Evolutionary conservation across 371 early-diverging fungal species (phyloP).

Genomic region (Rhizomucor pusillus): DNA sequence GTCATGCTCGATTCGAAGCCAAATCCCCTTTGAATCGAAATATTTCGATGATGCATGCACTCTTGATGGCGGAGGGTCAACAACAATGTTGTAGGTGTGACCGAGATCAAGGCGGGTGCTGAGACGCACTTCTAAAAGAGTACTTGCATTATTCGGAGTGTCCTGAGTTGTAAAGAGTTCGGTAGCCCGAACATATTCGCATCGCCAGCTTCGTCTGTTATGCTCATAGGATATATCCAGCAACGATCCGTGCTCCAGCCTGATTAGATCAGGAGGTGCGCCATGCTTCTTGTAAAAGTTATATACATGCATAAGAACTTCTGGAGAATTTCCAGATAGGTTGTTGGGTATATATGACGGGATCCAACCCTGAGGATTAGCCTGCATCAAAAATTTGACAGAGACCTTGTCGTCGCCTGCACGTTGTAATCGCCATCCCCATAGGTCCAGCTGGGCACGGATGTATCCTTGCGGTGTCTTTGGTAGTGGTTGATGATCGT

Average conservation of each 20-base stretch:
- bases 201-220: constrained; percentile 46
- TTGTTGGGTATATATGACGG: constrained; percentile 42
- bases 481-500: constrained; percentile 39
- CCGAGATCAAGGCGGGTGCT: constrained; percentile 42
- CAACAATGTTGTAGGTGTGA: constrained; percentile 40
- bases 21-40: constrained; percentile 47
- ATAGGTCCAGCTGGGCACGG: constrained; percentile 48
- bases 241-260: constrained; percentile 38
- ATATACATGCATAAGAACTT: constrained; percentile 35
- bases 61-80: constrained; percentile 59
- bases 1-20: constrained; percentile 51
- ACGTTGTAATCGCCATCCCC: constrained; percentile 49
- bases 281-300: constrained; percentile 45
- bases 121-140: constrained; percentile 43
- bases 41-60: constrained; percentile 31
- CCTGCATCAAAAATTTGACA: constrained; percentile 40
- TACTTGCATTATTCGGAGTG: constrained; percentile 3
- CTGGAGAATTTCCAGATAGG: constrained; percentile 35
- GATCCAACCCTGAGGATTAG: constrained; percentile 44
- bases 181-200: constrained; percentile 42
- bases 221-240: constrained; percentile 45
- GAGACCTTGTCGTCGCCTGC: constrained; percentile 20
- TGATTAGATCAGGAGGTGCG: constrained; percentile 51
- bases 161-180: constrained; percentile 1
- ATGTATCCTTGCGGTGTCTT: constrained; percentile 38